Evolutionary conservation across 1,284 basidiomycete species (phyloP), one percentile per base, ranked within the genome.

Genomic region (Trichosporon sp.): DNA sequence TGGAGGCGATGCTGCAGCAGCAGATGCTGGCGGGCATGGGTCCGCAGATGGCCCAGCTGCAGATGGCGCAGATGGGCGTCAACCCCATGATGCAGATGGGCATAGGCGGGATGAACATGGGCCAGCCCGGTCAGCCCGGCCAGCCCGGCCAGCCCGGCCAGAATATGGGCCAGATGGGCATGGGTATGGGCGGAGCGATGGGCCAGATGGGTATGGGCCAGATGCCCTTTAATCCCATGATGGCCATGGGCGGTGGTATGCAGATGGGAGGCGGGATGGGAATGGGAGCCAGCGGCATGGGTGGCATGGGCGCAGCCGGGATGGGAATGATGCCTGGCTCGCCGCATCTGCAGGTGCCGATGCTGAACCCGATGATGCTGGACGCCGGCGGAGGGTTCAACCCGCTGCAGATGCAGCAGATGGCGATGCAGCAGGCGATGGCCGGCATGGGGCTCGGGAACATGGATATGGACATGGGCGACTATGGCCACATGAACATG

Each of bases 1-100:
- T 54, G 19, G 51, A 54, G 51, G 51, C 51, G 51, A 19, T 54
- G 8, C 19, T 54, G 6, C 51, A 54, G 51, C 51, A 54, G 51
- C 51, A 54, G 19, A 54, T 54, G 51, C 51, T 54, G 43, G 65
- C 70, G 8, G 65, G 48, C 46, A 51, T 43, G 32, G 48, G 26
- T 8, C 40, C 59, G 59, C 59, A 66, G 38, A 59, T 71, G 65
- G 68, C 61, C 35, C 66, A 43, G 21, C 43, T 69, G 59, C 59
- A 68, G 65, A 56, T 59, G 46, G 65, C 32, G 67, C 70, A 71
- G 70, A 40, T 68, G 70, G 48, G 31, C 4, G 51, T 26, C 31
- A 48, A 48, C 46, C n/a, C 26, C 77, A 78, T 48, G 80, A 72
- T 12, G 74, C 69, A 56, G 73, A 73, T 56, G 75, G 71, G 12